Percentiles rank a stretch among this genome's conserved stretches.
Conservation (phyloP, 495 filamentous ascomycete genomes). For the Daldinia grandis region DNA sequence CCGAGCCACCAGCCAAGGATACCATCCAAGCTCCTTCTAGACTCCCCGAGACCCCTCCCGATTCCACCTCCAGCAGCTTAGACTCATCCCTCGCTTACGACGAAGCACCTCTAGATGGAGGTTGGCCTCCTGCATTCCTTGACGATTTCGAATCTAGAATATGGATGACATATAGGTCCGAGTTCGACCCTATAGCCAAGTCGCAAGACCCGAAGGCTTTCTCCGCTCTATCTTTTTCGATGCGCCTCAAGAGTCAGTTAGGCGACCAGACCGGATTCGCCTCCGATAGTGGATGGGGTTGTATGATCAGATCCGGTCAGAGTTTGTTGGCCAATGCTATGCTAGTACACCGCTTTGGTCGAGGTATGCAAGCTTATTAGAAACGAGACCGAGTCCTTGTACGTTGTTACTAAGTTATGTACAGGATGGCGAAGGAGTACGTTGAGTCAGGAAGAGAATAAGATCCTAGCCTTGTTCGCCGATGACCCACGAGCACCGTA, state of each 20-base stretch:
- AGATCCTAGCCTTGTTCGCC: conserved; percentile 83
- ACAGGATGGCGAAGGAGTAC: conserved; percentile 81
- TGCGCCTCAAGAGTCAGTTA: conserved; percentile 83
- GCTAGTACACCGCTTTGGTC: conserved; percentile 72
- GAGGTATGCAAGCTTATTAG: conserved; percentile 64
- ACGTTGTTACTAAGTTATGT: conserved; percentile 37
- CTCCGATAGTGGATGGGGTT: conserved; percentile 96
- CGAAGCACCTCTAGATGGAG: conserved; percentile 60
- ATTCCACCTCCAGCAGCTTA: conserved; percentile 57
- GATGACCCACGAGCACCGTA: conserved; percentile 88
- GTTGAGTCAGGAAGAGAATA: conserved; percentile 68
- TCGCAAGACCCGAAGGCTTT: conserved; percentile 73
- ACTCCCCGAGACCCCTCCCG: conserved; percentile 54
- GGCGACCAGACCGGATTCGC: conserved; percentile 84
- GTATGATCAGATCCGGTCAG: conserved; percentile 98
- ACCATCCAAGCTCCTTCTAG: conserved; percentile 32
- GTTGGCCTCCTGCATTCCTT: conserved; percentile 87
- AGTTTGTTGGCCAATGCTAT: conserved; percentile 90
- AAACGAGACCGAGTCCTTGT: not conserved
- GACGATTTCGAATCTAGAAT: conserved; percentile 92
- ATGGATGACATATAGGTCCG: conserved; percentile 96
- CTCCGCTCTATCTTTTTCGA: conserved; percentile 82
- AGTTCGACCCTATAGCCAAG: conserved; percentile 84
- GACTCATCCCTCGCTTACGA: conserved; percentile 60
- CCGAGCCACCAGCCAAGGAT: conserved; percentile 25